Evolutionary conservation across 208 protist genomes (phyloP).

Genomic region (Trypanosoma avium): DNA sequence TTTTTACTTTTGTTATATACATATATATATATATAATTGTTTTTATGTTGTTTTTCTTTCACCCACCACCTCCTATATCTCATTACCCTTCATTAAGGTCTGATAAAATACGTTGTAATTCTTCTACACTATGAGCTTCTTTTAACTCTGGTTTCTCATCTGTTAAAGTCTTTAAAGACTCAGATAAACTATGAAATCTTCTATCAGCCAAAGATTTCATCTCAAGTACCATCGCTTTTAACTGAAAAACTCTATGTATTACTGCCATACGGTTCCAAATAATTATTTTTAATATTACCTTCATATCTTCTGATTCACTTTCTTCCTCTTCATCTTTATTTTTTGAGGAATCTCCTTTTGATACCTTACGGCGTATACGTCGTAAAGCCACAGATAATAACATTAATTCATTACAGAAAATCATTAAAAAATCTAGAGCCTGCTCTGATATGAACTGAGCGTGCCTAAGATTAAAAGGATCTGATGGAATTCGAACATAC

Average conservation of each 20-base stretch:
- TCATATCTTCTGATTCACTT: slow-evolving; percentile 31
- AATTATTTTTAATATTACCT: slow-evolving; percentile 39
- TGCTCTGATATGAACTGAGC: slow-evolving; percentile 41
- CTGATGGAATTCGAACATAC: slow-evolving; percentile 52
- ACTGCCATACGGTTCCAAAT: slow-evolving; percentile 52
- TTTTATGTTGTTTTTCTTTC: slow-evolving; percentile 6
- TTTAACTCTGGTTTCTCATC: slow-evolving; percentile 40
- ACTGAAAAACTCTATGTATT: slow-evolving; percentile 47
- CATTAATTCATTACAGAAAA: slow-evolving; percentile 61
- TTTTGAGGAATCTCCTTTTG: not conserved
- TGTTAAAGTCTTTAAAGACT: slow-evolving; percentile 33
- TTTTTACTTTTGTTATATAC: too few species aligned
- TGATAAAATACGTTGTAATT: slow-evolving; percentile 41
- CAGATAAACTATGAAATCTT: slow-evolving; percentile 47
- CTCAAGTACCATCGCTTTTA: slow-evolving; percentile 56
- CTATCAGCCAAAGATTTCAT: slow-evolving; percentile 66
- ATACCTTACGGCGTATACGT: not conserved
- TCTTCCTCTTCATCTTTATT: slow-evolving; percentile 15
- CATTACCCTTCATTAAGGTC: not conserved
- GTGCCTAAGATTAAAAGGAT: slow-evolving; percentile 51
- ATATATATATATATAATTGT: too few species aligned
- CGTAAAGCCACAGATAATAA: slow-evolving; percentile 45
- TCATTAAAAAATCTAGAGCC: slow-evolving; percentile 60
- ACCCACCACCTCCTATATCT: too few species aligned
- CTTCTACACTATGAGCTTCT: slow-evolving; percentile 56